Base-by-base conservation (phyloP, 164 flowering plant species). In the Santalum album region DNA sequence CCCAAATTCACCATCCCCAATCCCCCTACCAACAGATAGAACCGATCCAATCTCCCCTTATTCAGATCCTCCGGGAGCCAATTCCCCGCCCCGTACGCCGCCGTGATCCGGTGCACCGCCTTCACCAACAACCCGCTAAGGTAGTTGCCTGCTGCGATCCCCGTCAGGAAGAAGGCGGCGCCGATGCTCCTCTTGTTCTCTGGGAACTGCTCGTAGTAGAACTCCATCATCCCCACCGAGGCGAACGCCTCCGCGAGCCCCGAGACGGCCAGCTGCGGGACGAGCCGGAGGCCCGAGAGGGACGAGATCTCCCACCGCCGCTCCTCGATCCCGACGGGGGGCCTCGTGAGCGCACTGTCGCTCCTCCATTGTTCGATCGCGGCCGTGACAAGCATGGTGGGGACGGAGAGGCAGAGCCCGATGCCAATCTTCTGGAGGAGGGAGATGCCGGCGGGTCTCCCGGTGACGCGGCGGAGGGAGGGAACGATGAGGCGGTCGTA, bases 51-150 rank as follows among this genome's bases (percentile, higher is more conserved):
- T 61, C 69, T 77, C 23, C 80, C 82, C 40, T 53, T 39, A 54
- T 79, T 79, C 1, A 79, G 70, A 59, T 79, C 72, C 15, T 77
- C 68, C 0, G 71, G 59, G 42, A 81, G 34, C 86, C 86, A 81
- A 40, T 73, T 60, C 9, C 70, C 73, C 0, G 63, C 7, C 6
- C 64, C 60, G 16, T 50, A 36, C 1, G 85, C 81, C 19, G 44
- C 53, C 1, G n/a, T n/a, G n/a, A n/a, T n/a, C n/a, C n/a, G n/a
- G n/a, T n/a, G 61, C 29, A 73, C 59, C 5, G 62, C 22, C 12
- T 56, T 43, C 9, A 69, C 36, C 25, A 72, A 19, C 27, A 72
- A 50, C 6, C 68, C 38, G 40, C 62, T 65, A 6, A 66, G 36
- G 38, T 72, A 72, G 40, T 57, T 66, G 3, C 65, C 25, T 1